These are phyloP conservation scores for Avena atlantica DNA, from an alignment of 176 grass and related monocot species.

Conservation along the genomic window DNA sequence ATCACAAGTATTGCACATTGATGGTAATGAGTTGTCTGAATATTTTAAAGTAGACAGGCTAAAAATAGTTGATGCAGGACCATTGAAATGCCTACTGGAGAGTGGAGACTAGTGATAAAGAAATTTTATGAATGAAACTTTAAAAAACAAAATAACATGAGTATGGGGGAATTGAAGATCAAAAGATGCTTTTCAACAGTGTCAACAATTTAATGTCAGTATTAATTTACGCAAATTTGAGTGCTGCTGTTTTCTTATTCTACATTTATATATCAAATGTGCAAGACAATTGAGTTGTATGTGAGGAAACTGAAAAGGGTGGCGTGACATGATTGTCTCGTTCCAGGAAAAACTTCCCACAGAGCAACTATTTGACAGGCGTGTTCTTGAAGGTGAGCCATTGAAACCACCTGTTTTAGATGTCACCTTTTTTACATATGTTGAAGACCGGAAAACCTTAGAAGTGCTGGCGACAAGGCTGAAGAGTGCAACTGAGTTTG, in stretches of 20 bases:
- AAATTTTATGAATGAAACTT: neutral
- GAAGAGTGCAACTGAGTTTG: conserved; percentile 75
- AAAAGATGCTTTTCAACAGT: conserved; percentile 1
- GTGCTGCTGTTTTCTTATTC: conserved; percentile 1
- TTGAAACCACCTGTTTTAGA: conserved; percentile 62
- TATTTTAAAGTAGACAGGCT: neutral
- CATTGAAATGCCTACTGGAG: neutral
- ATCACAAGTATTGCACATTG: neutral
- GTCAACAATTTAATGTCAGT: neutral
- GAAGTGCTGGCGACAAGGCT: conserved; percentile 63
- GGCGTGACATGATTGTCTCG: conserved; percentile 15
- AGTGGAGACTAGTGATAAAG: neutral
- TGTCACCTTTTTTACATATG: conserved; percentile 81
- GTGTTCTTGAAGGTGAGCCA: conserved; percentile 54
- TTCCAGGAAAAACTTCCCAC: conserved; percentile 70
- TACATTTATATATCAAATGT: conserved; percentile 22
- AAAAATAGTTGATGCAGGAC: neutral
- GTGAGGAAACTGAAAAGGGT: neutral
- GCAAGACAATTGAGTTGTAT: conserved; percentile 16
- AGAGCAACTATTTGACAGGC: conserved; percentile 68
- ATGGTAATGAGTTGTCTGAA: neutral
- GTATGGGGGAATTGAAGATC: neutral
- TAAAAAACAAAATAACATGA: neutral
- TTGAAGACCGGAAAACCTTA: conserved; percentile 76
- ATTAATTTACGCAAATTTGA: neutral